These are phyloP conservation scores for Chalciporus piperatus DNA, from an alignment of 768 basidiomycete species.

Conservation along the genomic window DNA sequence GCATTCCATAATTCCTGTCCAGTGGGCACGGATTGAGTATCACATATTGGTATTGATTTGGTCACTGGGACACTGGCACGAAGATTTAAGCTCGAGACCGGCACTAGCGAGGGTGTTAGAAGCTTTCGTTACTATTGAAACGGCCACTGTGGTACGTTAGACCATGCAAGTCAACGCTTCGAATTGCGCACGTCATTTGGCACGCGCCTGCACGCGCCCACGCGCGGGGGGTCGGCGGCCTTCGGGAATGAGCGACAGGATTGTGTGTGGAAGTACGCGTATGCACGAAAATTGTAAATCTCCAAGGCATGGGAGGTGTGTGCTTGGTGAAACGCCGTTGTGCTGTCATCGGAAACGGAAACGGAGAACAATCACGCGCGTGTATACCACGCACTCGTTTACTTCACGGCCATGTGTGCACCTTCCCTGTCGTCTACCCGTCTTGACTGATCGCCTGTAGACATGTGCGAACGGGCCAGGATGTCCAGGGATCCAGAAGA, in stretches of 20 bases:
- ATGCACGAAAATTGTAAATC: not conserved
- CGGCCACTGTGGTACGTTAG: not conserved
- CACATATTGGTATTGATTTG: not conserved
- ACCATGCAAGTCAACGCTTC: too few species aligned
- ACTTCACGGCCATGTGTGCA: not conserved
- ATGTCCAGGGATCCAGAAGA: not conserved
- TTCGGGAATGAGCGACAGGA: not conserved
- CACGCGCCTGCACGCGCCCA: not conserved
- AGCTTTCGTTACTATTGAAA: not conserved
- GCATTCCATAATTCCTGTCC: too few species aligned
- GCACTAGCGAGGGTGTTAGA: not conserved
- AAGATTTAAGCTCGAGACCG: not conserved
- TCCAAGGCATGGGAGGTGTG: not conserved
- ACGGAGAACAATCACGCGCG: not conserved
- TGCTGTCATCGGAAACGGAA: not conserved
- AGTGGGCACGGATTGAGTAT: not conserved
- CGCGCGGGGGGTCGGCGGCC: too few species aligned
- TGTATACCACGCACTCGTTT: not conserved
- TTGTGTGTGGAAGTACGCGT: not conserved
- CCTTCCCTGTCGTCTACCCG: not conserved
- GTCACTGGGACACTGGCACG: not conserved
- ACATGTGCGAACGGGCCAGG: not conserved
- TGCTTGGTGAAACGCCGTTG: slow-evolving; percentile 7
- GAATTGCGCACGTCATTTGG: not conserved
- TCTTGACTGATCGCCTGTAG: not conserved